Evolutionary conservation across 225 moss, liverwort and hornwort species (phyloP), one percentile per base, ranked within the genome.

Genomic region (Pseudoscleropodium purum): DNA sequence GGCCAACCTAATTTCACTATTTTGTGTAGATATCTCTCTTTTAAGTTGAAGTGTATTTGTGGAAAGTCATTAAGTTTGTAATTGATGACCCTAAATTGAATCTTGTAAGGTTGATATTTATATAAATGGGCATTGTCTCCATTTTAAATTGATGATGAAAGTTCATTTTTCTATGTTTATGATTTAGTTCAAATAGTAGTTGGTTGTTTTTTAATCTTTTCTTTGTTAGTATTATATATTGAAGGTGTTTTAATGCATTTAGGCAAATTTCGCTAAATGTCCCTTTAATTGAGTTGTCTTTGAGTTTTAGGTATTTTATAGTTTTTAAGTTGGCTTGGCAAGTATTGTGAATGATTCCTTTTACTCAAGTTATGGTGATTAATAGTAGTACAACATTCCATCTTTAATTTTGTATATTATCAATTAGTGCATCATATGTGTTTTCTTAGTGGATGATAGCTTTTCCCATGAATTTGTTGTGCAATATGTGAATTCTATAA

Each of bases 71-170:
- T 36, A 36, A 36, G 3, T 36, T 0, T 36, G 5, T 18, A 19
- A 67, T 36, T 36, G 10, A 67, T 67, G 19, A 36, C 36, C 3
- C 3, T 1, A 1, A 5, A 18, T 36, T 7, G 2, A 36, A 67
- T 67, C 19, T 11, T 66, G 0, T 34, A 1, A 66, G 34, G 66
- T 10, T 19, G 10, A 2, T 25, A 41, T 39, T 39, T 70, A 25
- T 41, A 15, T 1, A 0, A 9, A 8, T 72, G 27, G 8, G 0
- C 4, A 1, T 39, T 39, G 41, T 26, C 15, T 39, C 3, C 26
- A 72, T 9, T 41, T 0, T 41, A 5, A 26, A 3, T 26, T 72
- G 27, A 41, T 41, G 41, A 41, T 1, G 41, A 26, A 5, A 15
- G 13, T 24, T 39, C 39, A 26, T 15, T 72, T 41, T 41, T 41